Conservation (phyloP, 345 rosid genomes). For the Salix dunnii region DNA sequence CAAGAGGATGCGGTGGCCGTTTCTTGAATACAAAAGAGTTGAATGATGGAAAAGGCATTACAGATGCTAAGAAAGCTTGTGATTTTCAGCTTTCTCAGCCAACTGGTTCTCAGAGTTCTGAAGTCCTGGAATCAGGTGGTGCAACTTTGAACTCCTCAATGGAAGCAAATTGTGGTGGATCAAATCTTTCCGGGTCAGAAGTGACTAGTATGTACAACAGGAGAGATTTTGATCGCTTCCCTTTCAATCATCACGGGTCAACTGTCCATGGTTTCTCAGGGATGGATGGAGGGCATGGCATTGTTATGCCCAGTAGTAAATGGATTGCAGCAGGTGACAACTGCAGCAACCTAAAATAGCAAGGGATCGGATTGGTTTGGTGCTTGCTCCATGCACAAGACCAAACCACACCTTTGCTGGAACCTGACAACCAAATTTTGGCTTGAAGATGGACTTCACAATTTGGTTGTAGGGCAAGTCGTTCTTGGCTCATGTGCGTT, state of each 20-base stretch:
- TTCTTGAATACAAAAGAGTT: slow-evolving; percentile 63
- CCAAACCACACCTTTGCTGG: slow-evolving; percentile 20
- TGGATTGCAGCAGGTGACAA: slow-evolving; percentile 65
- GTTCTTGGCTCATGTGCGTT: slow-evolving; percentile 71
- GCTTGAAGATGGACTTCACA: slow-evolving; percentile 26
- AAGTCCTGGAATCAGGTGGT: slow-evolving; percentile 70
- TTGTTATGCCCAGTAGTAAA: slow-evolving; percentile 57
- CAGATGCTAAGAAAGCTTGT: slow-evolving; percentile 30
- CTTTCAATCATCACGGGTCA: slow-evolving; percentile 35
- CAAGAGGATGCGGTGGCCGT: slow-evolving; percentile 96
- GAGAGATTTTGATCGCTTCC: slow-evolving; percentile 29
- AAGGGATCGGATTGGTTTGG: slow-evolving; percentile 26
- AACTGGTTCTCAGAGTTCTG: slow-evolving; percentile 75
- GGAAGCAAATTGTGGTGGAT: slow-evolving; percentile 40
- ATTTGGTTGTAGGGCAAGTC: slow-evolving; percentile 86
- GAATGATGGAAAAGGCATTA: slow-evolving; percentile 26
- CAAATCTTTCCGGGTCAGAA: slow-evolving; percentile 58
- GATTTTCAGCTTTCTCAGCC: slow-evolving; percentile 27
- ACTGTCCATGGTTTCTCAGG: slow-evolving; percentile 40
- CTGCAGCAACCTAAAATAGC: slow-evolving; percentile 62
- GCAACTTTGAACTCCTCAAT: slow-evolving; percentile 58
- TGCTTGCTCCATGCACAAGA: slow-evolving; percentile 14
- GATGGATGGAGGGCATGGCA: slow-evolving; percentile 41
- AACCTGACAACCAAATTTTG: slow-evolving; percentile 32
- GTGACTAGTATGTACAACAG: slow-evolving; percentile 67